Evolutionary conservation across 129 eudicot genomes (phyloP).

Genomic region (Flaveria sonorensis): DNA sequence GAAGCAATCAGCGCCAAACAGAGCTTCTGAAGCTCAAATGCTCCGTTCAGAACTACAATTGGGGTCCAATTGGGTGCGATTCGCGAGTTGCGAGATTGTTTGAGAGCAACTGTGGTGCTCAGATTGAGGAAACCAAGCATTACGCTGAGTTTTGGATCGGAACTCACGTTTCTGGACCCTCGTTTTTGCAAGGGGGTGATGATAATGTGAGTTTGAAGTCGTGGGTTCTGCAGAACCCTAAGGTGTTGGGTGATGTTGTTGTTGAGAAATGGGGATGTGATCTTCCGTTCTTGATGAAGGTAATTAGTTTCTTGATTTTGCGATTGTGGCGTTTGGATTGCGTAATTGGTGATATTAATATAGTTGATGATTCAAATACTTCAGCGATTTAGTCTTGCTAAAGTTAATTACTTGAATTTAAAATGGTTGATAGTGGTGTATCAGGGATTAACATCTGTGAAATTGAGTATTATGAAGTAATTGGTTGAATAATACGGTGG

Average conservation of each 20-base stretch:
- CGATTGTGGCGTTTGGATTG: not conserved
- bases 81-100: constrained; percentile 64
- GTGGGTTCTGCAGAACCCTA: constrained; percentile 71
- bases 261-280: constrained; percentile 65
- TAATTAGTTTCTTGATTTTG: constrained; percentile 7
- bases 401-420: no score
- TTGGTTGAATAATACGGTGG: not conserved
- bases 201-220: constrained; percentile 48
- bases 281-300: constrained; percentile 87
- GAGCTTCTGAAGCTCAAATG: constrained; percentile 58
- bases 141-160: constrained; percentile 99
- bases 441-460: no score
- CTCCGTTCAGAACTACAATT: constrained; percentile 66
- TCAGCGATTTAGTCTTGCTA: not conserved
- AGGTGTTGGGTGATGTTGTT: constrained; percentile 79
- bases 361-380: not conserved
- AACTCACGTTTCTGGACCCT: constrained; percentile 83
- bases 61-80: constrained; percentile 74
- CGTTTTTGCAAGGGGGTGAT: constrained; percentile 31
- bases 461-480: not conserved
- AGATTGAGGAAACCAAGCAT: constrained; percentile 46
- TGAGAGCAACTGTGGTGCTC: constrained; percentile 41
- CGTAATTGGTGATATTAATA: not conserved
- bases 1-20: not conserved
- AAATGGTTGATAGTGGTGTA: no score